Evolutionary conservation across 371 early-diverging fungal genomes (phyloP), one percentile per base, ranked within the genome.

Genomic region (Chytridiales sp.): DNA sequence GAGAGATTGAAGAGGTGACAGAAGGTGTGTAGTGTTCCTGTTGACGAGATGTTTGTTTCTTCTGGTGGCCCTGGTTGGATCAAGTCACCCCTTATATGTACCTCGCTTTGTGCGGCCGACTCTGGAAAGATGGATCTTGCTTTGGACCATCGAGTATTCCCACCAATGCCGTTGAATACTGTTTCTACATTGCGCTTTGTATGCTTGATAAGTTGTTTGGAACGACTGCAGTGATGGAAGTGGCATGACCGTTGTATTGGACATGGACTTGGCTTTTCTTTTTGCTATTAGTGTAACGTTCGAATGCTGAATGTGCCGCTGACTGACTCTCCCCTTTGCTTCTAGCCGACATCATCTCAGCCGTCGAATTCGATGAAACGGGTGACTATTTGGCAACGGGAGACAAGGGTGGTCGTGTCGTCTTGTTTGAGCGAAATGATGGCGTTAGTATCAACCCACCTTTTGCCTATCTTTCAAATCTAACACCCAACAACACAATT

Each of bases 351-450:
- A 95, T 97, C 55, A 97, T 97, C 61, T 95, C 97, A 48, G 93
- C 98, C 17, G 95, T 97, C 29, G 96, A 97, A 73, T 97, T 97
- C 72, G 95, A 97, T 76, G 87, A 91, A 32, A 93, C 95, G 13
- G 98, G 98, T 34, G 93, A 95, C 69, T 97, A 92, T 60, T 82
- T 97, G 42, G 98, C 98, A 4, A 97, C 97, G 4, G 98, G 98
- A 48, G 98, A 97, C 72, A 91, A 91, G 69, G 97, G 97, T 43
- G 98, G 98, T 21, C 86, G 98, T 39, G 95, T 97, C 0, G 98
- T 98, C 17, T 75, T 98, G 55, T 98, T 98, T 74, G 95, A 97
- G 72, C 80, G 97, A 56, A 95, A 93, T 68, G 94, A 94, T 61
- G 87, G 89, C 44, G 97, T 96, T 90, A 76, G 85, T 48, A 21